phyloP scores from a whole-genome alignment of 345 rosid genomes.

The Conringia planisiliqua region DNA sequence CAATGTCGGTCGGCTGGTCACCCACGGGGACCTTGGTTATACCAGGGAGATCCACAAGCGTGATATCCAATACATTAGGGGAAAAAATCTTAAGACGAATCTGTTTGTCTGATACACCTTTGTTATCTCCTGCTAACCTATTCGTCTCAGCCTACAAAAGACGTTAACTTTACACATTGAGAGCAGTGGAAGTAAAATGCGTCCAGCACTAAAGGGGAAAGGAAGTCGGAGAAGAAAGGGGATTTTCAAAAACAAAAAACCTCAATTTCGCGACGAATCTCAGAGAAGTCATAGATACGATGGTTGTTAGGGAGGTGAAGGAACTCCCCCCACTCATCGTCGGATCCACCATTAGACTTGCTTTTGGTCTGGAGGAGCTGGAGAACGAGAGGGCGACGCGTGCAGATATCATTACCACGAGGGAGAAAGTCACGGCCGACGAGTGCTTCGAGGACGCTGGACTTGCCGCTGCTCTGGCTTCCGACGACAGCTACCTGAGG shows the following conservation, averaged over 20 bases:
- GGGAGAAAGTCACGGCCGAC: constrained; percentile 98
- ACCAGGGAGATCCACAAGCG: constrained; percentile 71
- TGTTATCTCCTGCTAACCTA: constrained; percentile 55
- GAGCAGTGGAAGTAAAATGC: neutral
- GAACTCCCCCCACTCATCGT: constrained; percentile 96
- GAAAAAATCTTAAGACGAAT: constrained; percentile 56
- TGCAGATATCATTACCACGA: constrained; percentile 86
- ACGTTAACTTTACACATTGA: neutral
- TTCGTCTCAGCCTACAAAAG: constrained; percentile 58
- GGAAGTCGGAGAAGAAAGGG: neutral
- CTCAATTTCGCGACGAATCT: constrained; percentile 95
- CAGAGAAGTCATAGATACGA: constrained; percentile 81
- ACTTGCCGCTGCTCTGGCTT: constrained; percentile 98
- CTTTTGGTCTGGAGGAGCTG: constrained; percentile 88
- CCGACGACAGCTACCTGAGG: constrained; percentile 99
- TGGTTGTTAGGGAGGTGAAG: constrained; percentile 65
- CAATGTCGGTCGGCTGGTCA: constrained; percentile 66
- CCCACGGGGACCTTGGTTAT: constrained; percentile 75
- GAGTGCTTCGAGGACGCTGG: constrained; percentile 94
- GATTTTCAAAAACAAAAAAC: constrained; percentile 32
- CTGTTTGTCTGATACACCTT: constrained; percentile 58
- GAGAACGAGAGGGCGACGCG: constrained; percentile 93
- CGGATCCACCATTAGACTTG: constrained; percentile 54
- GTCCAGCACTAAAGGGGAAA: neutral
- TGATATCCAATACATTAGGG: constrained; percentile 59